Evolutionary conservation across 495 filamentous ascomycete species (phyloP).

Genomic region (Neurospora intermedia): DNA sequence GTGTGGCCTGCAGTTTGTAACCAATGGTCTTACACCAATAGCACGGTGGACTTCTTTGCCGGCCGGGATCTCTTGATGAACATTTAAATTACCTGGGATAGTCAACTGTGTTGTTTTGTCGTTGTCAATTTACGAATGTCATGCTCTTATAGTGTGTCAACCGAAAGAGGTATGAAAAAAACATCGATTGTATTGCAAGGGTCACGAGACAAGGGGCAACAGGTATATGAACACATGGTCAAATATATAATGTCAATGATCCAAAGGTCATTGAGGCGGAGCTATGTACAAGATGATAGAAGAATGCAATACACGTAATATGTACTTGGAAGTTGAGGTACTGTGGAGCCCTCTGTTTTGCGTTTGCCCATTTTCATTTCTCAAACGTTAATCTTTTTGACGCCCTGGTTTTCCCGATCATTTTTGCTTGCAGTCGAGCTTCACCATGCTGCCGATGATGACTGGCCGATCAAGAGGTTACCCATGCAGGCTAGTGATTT

Average conservation of each 20-base stretch:
- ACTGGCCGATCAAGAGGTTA: neutral
- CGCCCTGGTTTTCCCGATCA: neutral
- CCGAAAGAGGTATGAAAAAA: neutral
- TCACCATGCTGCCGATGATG: neutral
- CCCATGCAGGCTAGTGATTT: slow-evolving; percentile 4
- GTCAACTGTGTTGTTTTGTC: neutral
- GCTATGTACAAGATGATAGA: neutral
- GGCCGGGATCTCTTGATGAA: neutral
- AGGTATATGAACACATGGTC: neutral
- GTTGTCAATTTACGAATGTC: neutral
- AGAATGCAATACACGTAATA: neutral
- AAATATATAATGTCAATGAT: neutral
- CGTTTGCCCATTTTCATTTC: neutral
- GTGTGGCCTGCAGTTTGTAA: neutral
- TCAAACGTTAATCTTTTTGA: neutral
- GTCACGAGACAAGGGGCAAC: neutral
- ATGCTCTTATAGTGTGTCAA: neutral
- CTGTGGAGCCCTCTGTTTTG: neutral
- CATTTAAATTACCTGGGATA: neutral
- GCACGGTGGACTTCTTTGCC: neutral
- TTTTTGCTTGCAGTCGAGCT: neutral
- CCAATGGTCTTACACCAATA: neutral
- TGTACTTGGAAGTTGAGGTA: neutral
- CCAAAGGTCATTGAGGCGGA: neutral
- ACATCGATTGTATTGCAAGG: neutral